phyloP scores from a whole-genome alignment of 352 stramenopile genomes.

The Globisporangium splendens region DNA sequence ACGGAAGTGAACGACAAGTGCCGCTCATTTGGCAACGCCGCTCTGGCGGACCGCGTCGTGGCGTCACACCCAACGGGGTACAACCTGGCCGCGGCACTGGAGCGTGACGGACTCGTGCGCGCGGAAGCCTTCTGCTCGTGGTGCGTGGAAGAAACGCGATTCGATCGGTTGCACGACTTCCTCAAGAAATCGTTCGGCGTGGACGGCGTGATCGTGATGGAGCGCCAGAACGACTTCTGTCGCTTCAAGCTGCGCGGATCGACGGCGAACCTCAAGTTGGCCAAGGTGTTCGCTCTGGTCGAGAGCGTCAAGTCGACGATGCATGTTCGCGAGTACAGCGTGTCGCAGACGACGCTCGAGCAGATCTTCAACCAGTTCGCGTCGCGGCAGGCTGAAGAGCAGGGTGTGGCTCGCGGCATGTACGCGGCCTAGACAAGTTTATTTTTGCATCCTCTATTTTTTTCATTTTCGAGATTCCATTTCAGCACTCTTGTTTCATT shows the following conservation, averaged over 20 bases:
- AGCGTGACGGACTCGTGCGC: constrained; percentile 41
- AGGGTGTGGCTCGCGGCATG: constrained; percentile 1
- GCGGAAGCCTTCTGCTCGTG: constrained; percentile 50
- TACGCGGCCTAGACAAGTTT: no score
- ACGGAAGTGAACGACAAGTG: constrained; percentile 40
- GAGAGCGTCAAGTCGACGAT: constrained; percentile 53
- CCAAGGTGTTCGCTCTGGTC: constrained; percentile 67
- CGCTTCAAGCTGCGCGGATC: constrained; percentile 38
- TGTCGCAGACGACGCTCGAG: constrained; percentile 88
- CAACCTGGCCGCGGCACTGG: constrained; percentile 42
- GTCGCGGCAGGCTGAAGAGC: constrained; percentile 50
- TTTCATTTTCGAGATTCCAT: no score
- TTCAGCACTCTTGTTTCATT: no score
- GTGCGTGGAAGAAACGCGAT: constrained; percentile 59
- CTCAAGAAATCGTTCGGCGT: constrained; percentile 35
- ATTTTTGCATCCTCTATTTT: no score
- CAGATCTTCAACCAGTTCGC: constrained; percentile 91
- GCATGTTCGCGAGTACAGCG: constrained; percentile 79
- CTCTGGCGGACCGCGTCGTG: constrained; percentile 39
- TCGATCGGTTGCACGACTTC: constrained; percentile 31
- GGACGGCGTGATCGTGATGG: constrained; percentile 31
- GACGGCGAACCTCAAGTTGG: constrained; percentile 30
- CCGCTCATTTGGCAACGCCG: constrained; percentile 29
- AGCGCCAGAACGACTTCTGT: constrained; percentile 61
- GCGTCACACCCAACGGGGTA: constrained; percentile 65